Conservation (phyloP, 345 rosid species). For the Excoecaria cochinchinensis region DNA sequence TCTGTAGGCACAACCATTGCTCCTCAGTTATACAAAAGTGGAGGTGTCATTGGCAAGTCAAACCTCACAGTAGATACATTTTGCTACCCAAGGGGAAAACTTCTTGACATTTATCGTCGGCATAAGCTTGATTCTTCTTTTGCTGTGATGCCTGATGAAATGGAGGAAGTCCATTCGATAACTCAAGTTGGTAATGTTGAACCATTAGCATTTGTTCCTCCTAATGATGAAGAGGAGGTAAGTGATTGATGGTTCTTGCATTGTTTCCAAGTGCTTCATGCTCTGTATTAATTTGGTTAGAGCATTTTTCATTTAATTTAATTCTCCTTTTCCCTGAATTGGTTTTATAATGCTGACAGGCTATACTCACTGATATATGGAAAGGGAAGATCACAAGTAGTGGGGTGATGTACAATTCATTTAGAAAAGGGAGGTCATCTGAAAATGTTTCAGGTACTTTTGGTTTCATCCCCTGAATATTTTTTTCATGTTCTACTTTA, state of each 20-base stretch:
- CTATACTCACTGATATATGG: conserved; percentile 56
- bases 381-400: conserved; percentile 65
- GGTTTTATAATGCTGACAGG: conserved; percentile 37
- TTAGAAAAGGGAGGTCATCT: conserved; percentile 36
- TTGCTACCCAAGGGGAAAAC: conserved; percentile 77
- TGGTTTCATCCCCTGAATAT: not conserved
- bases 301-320: conserved; percentile 1
- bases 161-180: conserved; percentile 51
- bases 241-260: not conserved
- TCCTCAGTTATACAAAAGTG: conserved; percentile 32
- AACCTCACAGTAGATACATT: conserved; percentile 27
- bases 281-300: conserved; percentile 1
- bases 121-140: conserved; percentile 41
- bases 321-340: conserved; percentile 6
- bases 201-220: conserved; percentile 76
- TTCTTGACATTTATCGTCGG: conserved; percentile 63
- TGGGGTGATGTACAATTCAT: conserved; percentile 43
- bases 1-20: conserved; percentile 28
- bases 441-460: conserved; percentile 44
- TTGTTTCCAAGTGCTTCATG: not conserved
- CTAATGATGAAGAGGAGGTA: conserved; percentile 80
- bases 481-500: not conserved
- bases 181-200: conserved; percentile 39
- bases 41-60: conserved; percentile 44
- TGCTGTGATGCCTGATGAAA: conserved; percentile 43